Conservation (phyloP, 208 protist genomes). For the Porcisia hertigi region DNA sequence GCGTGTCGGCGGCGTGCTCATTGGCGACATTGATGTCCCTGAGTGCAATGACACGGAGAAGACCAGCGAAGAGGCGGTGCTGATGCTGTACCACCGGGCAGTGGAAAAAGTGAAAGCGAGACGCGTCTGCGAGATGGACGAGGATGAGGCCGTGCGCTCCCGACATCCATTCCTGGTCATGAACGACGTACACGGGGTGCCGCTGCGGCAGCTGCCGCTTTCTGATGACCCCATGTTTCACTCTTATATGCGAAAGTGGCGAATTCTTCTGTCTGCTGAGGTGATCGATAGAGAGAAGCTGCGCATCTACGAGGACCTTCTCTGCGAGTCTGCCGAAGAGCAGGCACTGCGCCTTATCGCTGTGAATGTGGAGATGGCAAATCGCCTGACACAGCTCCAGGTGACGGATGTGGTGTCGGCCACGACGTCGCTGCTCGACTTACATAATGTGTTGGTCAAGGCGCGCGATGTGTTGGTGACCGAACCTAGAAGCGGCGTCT, state of each 20-base stretch:
- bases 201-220: conserved; percentile 51
- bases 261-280: conserved; percentile 38
- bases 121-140: conserved; percentile 40
- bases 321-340: conserved; percentile 54
- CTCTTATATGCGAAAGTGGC: conserved; percentile 48
- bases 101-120: conserved; percentile 16
- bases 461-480: conserved; percentile 14
- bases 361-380: conserved; percentile 18
- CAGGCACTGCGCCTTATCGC: conserved; percentile 27
- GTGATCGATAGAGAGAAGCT: conserved; percentile 55
- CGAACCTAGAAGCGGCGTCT: conserved; percentile 8
- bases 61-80: conserved; percentile 19
- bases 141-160: conserved; percentile 65
- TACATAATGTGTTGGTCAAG: conserved; percentile 20
- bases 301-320: conserved; percentile 64
- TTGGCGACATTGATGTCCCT: conserved; percentile 39
- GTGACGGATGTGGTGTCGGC: conserved; percentile 11
- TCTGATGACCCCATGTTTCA: conserved; percentile 29
- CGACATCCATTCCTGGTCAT: conserved; percentile 70
- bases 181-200: conserved; percentile 57
- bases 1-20: conserved; percentile 46
- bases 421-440: conserved; percentile 12
- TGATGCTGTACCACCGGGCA: conserved; percentile 19
- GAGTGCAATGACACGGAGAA: conserved; percentile 18
- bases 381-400: conserved; percentile 14